Evolutionary conservation across 805 yeast species (phyloP).

Genomic region (Tetrapisispora taiwanensis): DNA sequence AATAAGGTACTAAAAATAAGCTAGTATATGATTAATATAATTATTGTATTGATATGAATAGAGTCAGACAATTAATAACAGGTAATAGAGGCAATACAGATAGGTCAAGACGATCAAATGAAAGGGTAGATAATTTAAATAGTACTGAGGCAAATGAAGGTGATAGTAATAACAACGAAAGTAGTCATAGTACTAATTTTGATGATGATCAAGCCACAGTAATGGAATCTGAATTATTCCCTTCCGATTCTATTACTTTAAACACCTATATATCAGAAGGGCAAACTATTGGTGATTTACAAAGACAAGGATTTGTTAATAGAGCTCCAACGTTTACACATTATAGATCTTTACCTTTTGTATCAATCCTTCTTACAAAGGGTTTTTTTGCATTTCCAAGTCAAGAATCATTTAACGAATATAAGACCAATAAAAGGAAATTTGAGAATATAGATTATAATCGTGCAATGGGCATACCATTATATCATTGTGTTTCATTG

Average conservation of each 20-base stretch:
- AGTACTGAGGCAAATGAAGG: not conserved
- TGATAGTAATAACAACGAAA: not conserved
- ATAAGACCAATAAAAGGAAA: slow-evolving; percentile 21
- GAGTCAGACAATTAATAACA: slow-evolving; percentile 10
- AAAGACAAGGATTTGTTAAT: slow-evolving; percentile 22
- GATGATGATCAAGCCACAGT: slow-evolving; percentile 15
- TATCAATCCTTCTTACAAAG: slow-evolving; percentile 27
- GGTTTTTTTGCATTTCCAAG: slow-evolving; percentile 34
- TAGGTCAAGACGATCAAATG: not conserved
- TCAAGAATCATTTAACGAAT: slow-evolving; percentile 23
- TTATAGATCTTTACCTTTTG: slow-evolving; percentile 26
- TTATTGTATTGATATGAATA: slow-evolving; percentile 6
- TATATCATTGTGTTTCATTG: slow-evolving; percentile 27
- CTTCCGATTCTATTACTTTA: slow-evolving; percentile 11
- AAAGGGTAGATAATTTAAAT: not conserved
- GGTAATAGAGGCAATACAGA: not conserved
- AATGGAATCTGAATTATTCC: slow-evolving; percentile 6
- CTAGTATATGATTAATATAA: not conserved
- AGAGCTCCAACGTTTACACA: slow-evolving; percentile 21
- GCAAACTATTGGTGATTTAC: slow-evolving; percentile 23
- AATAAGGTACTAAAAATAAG: not conserved
- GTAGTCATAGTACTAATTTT: not conserved
- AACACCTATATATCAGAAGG: slow-evolving; percentile 19
- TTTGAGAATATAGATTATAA: slow-evolving; percentile 13
- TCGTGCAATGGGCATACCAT: slow-evolving; percentile 28